Percentiles rank a stretch among this genome's conserved stretches.
Evolutionary conservation across 2,329 filamentous ascomycete species (phyloP).

Genomic region (Aureobasidium leucospermi): DNA sequence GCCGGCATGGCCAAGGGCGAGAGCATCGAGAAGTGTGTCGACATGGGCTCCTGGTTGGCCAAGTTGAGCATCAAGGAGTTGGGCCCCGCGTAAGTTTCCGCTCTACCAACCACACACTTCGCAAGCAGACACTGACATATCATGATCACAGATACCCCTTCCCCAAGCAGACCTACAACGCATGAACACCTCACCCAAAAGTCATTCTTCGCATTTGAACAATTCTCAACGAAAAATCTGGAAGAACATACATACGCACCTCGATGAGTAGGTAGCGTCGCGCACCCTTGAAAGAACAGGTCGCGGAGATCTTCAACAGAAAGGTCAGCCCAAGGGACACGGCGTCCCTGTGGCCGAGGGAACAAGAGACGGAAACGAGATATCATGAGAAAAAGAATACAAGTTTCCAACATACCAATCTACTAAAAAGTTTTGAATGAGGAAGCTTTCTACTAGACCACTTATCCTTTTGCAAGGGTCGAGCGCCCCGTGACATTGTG

Average conservation of each 20-base stretch:
- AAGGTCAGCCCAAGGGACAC: not conserved
- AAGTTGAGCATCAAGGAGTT: constrained; percentile 90
- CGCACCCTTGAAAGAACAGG: not conserved
- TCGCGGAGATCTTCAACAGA: constrained; percentile 1
- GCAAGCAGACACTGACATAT: constrained; percentile 24
- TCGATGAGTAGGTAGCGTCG: not conserved
- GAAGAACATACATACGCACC: not conserved
- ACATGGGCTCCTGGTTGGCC: constrained; percentile 96
- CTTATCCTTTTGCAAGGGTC: no score
- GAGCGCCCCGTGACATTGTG: no score
- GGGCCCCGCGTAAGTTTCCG: constrained; percentile 76
- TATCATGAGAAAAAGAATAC: not conserved
- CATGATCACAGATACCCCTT: constrained; percentile 26
- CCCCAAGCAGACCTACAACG: constrained; percentile 31
- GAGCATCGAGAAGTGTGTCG: constrained; percentile 66
- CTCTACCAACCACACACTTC: constrained; percentile 27
- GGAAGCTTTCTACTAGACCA: no score
- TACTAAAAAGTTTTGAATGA: no score
- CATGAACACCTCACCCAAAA: not conserved
- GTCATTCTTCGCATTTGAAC: not conserved
- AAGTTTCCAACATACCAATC: no score
- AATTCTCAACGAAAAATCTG: constrained; percentile 4
- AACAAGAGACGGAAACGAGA: not conserved
- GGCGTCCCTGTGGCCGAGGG: not conserved
- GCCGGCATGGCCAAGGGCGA: constrained; percentile 85